Evolutionary conservation across 2,329 filamentous ascomycete genomes (phyloP), one percentile per base, ranked within the genome.

Genomic region (Stemphylium vesicarium): DNA sequence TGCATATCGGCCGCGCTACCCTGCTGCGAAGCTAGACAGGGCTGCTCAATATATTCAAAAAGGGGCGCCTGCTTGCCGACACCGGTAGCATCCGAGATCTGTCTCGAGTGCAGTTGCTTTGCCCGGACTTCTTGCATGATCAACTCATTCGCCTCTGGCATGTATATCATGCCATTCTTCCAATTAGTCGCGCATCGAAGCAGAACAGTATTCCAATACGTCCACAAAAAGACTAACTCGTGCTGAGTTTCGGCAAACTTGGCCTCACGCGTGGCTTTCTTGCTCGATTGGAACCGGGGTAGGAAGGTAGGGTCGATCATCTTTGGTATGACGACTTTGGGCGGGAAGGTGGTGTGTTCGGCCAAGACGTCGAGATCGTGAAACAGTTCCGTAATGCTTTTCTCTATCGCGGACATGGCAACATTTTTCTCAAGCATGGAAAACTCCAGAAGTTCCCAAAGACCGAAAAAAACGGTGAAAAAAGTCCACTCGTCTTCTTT

Each of bases 391-490:
- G 65, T 63, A 18, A 77, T 69, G 47, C 69, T 75, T 36, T 63
- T 63, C 18, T 72, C 63, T 37, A 76, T 69, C 4, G 71, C 71
- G 24, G 60, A 60, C 45, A 70, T 59, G 4, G 68, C 72, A 9
- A 55, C 58, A 24, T 66, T 59, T 35, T 66, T 63, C 10, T 72
- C 68, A 42, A 75, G 50, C 2, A 50, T 40, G 2, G 69, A 64
- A 47, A 71, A 76, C 41, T 72, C 67, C 57, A 73, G 57, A 20
- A 77, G 51, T 43, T 77, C 75, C 69, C 71, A 75, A 16, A 72
- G 62, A 12, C 75, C 74, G 44, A 77, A 75, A 35, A 70, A 70
- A 13, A 77, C 65, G 9, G 74, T 74, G 53, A 75, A 75, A 31
- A 74, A 48, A 20, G 68, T 74, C 66, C 66, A 68, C 43, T 72